Conservation (phyloP, 208 protist genomes). For the Trypanosoma platydactyli region DNA sequence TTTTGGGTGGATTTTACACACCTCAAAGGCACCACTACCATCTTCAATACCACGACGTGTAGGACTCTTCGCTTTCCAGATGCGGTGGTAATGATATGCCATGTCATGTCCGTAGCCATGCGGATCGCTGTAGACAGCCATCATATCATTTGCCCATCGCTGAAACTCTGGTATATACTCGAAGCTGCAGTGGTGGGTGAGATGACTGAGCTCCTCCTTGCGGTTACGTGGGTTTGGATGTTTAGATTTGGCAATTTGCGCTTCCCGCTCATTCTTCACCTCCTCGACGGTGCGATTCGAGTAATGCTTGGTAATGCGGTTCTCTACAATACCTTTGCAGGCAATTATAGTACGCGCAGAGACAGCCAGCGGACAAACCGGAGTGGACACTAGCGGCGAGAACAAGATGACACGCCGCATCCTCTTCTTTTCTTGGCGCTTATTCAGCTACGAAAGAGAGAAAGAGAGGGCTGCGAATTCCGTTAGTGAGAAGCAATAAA, state of each 20-base stretch:
- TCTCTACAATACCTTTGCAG: constrained; percentile 87
- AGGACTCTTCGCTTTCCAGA: constrained; percentile 86
- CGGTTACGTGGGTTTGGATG: constrained; percentile 78
- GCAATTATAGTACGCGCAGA: constrained; percentile 41
- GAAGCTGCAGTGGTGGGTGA: constrained; percentile 85
- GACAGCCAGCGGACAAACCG: neutral
- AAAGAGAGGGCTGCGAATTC: too few relatives aligned
- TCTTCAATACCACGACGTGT: constrained; percentile 78
- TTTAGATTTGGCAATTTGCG: constrained; percentile 40
- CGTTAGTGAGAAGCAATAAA: too few relatives aligned
- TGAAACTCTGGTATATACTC: constrained; percentile 93
- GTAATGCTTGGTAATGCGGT: constrained; percentile 84
- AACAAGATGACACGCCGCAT: constrained; percentile 30
- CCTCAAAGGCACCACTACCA: constrained; percentile 76
- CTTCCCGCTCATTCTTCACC: constrained; percentile 67
- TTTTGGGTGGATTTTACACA: constrained; percentile 70
- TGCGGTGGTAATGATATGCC: constrained; percentile 91
- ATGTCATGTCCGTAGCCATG: constrained; percentile 86
- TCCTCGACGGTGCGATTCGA: constrained; percentile 78
- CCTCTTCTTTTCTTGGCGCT: neutral
- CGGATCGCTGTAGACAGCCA: constrained; percentile 87
- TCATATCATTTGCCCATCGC: constrained; percentile 90
- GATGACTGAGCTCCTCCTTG: constrained; percentile 86
- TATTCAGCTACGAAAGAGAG: neutral
- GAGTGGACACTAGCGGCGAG: neutral